Conservation (phyloP, 495 filamentous ascomycete species). For the Lophium mytilinum region DNA sequence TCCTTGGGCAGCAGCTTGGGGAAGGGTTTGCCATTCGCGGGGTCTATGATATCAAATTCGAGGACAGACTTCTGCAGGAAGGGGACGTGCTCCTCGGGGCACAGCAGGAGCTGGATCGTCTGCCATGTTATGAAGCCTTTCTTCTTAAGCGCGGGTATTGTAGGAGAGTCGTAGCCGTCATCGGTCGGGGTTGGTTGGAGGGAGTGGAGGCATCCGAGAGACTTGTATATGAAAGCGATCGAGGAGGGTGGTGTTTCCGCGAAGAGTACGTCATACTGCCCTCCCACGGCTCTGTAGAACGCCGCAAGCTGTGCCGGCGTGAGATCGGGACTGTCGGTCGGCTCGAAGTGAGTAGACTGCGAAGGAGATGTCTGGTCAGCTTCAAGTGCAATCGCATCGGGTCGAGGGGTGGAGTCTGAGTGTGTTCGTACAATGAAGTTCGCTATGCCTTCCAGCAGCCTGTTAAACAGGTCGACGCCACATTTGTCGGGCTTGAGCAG, state of each 20-base stretch:
- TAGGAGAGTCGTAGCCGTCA: constrained; percentile 65
- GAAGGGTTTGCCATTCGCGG: constrained; percentile 61
- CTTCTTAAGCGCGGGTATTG: constrained; percentile 70
- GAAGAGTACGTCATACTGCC: constrained; percentile 85
- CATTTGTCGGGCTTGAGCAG: constrained; percentile 74
- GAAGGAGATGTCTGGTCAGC: constrained; percentile 11
- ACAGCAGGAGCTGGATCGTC: constrained; percentile 81
- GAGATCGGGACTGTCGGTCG: constrained; percentile 55
- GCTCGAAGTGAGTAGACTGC: constrained; percentile 56
- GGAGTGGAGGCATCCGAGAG: constrained; percentile 67
- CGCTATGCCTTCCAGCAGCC: constrained; percentile 70
- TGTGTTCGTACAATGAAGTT: constrained; percentile 63
- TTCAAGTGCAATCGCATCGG: neutral
- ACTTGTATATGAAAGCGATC: constrained; percentile 87
- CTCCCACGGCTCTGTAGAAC: constrained; percentile 84
- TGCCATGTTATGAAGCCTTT: constrained; percentile 91
- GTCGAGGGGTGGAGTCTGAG: neutral
- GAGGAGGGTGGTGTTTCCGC: constrained; percentile 62
- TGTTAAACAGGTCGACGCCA: constrained; percentile 65
- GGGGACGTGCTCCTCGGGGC: constrained; percentile 77
- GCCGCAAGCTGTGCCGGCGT: constrained; percentile 74
- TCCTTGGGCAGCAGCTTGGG: constrained; percentile 67
- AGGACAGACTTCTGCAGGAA: constrained; percentile 75
- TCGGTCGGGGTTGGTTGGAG: constrained; percentile 50
- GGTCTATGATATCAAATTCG: constrained; percentile 65